Conservation (phyloP, 2,329 filamentous ascomycete species). For the Xylariaceae sp. region DNA sequence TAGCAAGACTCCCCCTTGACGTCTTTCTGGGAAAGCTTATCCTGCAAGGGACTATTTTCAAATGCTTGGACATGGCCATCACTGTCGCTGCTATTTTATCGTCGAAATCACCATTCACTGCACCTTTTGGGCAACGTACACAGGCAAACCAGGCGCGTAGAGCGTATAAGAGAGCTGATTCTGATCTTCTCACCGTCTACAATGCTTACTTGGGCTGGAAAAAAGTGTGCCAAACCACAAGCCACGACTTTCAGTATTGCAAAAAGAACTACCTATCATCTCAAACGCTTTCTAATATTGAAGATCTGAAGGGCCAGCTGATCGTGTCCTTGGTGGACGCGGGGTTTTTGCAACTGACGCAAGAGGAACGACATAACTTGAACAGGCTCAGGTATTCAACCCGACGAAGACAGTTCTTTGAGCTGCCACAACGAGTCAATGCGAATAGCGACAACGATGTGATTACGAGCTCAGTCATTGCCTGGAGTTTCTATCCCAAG, state of each 20-base stretch:
- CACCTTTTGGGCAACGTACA: constrained; percentile 74
- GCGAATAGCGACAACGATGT: constrained; percentile 73
- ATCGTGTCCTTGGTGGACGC: constrained; percentile 80
- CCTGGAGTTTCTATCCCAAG: constrained; percentile 95
- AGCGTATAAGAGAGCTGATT: constrained; percentile 78
- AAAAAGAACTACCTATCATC: constrained; percentile 87
- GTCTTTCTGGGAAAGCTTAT: constrained; percentile 94
- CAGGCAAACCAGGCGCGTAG: constrained; percentile 76
- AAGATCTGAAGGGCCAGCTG: constrained; percentile 91
- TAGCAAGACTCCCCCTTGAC: constrained; percentile 84
- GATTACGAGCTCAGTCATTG: constrained; percentile 74
- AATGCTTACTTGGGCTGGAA: constrained; percentile 92
- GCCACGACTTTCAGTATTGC: constrained; percentile 84
- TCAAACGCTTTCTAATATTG: constrained; percentile 86
- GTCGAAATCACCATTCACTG: constrained; percentile 89
- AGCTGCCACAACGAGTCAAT: constrained; percentile 71
- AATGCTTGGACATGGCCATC: constrained; percentile 83
- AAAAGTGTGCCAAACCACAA: constrained; percentile 64
- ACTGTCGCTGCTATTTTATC: constrained; percentile 91
- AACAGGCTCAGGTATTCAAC: constrained; percentile 63
- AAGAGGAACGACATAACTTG: constrained; percentile 64
- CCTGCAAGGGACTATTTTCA: constrained; percentile 77
- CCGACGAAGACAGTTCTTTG: constrained; percentile 69
- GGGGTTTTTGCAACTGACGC: constrained; percentile 69
- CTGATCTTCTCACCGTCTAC: constrained; percentile 86